Conservation (phyloP, 257 asterid species). For the Agastache rugosa region DNA sequence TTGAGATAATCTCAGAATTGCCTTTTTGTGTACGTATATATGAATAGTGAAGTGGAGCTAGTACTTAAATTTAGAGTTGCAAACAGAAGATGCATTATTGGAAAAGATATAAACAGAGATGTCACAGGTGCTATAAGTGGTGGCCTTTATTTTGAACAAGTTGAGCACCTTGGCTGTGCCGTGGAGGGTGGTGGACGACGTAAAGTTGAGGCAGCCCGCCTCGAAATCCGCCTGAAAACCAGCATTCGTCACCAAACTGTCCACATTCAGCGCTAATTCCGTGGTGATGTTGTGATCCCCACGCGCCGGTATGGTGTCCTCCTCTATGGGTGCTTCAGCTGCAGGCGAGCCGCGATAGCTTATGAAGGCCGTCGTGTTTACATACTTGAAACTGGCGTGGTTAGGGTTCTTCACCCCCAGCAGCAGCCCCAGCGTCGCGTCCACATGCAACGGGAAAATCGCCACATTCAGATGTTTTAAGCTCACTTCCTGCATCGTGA, state of each 20-base stretch:
- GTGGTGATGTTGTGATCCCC: constrained; percentile 48
- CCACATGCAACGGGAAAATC: constrained; percentile 41
- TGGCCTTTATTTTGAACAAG: constrained; percentile 49
- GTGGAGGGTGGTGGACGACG: constrained; percentile 50
- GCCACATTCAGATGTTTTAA: constrained; percentile 29
- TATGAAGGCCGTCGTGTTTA: constrained; percentile 41
- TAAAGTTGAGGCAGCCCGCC: constrained; percentile 56
- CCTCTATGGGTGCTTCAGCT: constrained; percentile 49
- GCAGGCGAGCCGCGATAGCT: constrained; percentile 47
- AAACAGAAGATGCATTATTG: constrained; percentile 48
- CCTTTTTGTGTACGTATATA: too few relatives aligned
- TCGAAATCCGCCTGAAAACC: constrained; percentile 39
- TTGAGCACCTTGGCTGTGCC: constrained; percentile 56
- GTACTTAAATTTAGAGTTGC: constrained; percentile 48
- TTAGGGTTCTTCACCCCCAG: constrained; percentile 54
- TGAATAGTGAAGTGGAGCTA: not conserved
- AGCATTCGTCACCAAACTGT: constrained; percentile 35
- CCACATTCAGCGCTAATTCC: constrained; percentile 35
- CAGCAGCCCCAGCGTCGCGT: constrained; percentile 53
- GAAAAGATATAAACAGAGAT: constrained; percentile 43
- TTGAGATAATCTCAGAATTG: too few relatives aligned
- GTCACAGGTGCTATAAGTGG: constrained; percentile 50
- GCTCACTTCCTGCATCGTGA: constrained; percentile 48
- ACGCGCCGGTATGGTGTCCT: constrained; percentile 57
- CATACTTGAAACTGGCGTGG: constrained; percentile 58